phyloP scores from a whole-genome alignment of 2,329 filamentous ascomycete genomes.

The Alternaria conjuncta region DNA sequence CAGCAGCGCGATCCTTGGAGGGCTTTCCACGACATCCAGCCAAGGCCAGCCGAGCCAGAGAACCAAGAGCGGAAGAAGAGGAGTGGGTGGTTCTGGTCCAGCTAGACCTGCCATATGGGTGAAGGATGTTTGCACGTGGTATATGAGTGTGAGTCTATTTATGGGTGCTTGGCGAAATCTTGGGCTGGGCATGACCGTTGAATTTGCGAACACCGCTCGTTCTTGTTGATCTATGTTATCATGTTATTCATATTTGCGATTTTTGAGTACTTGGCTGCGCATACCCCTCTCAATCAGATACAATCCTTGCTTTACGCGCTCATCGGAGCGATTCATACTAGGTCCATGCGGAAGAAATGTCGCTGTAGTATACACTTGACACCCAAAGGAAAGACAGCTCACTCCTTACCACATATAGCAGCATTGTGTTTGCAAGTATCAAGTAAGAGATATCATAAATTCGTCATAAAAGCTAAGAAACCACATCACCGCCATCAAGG shows the following conservation, averaged over 20 bases:
- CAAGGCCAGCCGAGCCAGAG: slow-evolving; percentile 1
- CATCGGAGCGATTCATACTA: rapidly evolving
- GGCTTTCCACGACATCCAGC: slow-evolving; percentile 14
- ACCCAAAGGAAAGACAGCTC: neutral
- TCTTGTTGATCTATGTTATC: neutral
- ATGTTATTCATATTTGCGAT: neutral
- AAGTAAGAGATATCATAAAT: neutral
- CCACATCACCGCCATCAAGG: neutral
- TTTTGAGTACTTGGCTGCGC: neutral
- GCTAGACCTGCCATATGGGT: neutral
- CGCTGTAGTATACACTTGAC: neutral
- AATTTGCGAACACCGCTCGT: neutral
- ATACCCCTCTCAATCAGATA: slow-evolving; percentile 10
- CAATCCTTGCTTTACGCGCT: slow-evolving; percentile 26
- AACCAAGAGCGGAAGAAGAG: slow-evolving; percentile 21
- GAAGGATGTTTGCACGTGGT: neutral
- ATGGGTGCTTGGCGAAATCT: neutral
- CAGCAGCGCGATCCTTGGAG: slow-evolving; percentile 19
- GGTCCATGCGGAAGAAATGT: rapidly evolving
- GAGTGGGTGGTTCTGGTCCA: slow-evolving; percentile 45
- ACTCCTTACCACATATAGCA: neutral
- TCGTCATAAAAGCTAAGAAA: neutral
- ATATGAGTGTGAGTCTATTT: too few relatives aligned
- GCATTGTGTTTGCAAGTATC: neutral
- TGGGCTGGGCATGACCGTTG: neutral